A percentile compares a stretch with the other conserved stretches of the same genome.
phyloP scores from a whole-genome alignment of 164 flowering plant genomes.

The Vitis rotundifolia region DNA sequence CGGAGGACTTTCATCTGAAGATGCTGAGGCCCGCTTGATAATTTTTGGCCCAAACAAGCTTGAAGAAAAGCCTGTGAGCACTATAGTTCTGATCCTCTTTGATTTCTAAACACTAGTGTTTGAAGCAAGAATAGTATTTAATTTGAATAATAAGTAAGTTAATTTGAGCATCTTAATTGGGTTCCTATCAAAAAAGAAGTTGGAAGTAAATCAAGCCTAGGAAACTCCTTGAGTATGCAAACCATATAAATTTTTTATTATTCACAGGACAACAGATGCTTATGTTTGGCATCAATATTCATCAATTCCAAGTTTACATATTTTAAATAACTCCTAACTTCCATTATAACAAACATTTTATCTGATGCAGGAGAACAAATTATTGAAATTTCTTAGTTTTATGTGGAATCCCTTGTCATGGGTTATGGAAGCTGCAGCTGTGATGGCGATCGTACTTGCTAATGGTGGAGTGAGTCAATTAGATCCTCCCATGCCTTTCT shows the following conservation, averaged over 20 bases:
- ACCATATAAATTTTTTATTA: neutral
- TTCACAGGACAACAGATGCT: neutral
- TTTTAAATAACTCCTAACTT: no score
- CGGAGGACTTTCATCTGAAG: conserved; percentile 69
- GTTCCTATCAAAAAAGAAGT: neutral
- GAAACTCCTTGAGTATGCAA: neutral
- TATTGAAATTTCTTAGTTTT: conserved; percentile 81
- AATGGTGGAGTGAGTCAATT: conserved; percentile 77
- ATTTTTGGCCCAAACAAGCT: conserved; percentile 82
- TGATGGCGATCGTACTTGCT: conserved; percentile 84
- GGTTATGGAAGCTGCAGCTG: conserved; percentile 86
- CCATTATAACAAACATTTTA: neutral
- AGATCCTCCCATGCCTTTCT: conserved; percentile 2
- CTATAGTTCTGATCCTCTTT: neutral
- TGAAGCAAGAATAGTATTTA: neutral
- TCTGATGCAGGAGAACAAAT: conserved; percentile 75
- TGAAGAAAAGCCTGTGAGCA: conserved; percentile 74
- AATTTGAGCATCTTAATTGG: neutral
- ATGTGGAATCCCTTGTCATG: conserved; percentile 96
- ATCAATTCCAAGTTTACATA: neutral
- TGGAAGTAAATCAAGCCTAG: neutral
- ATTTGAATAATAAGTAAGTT: no score
- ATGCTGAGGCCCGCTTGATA: conserved; percentile 57
- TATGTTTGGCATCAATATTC: neutral
- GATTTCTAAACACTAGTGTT: neutral